Conservation (phyloP, 2,329 filamentous ascomycete genomes). For the Trichophyton verrucosum region DNA sequence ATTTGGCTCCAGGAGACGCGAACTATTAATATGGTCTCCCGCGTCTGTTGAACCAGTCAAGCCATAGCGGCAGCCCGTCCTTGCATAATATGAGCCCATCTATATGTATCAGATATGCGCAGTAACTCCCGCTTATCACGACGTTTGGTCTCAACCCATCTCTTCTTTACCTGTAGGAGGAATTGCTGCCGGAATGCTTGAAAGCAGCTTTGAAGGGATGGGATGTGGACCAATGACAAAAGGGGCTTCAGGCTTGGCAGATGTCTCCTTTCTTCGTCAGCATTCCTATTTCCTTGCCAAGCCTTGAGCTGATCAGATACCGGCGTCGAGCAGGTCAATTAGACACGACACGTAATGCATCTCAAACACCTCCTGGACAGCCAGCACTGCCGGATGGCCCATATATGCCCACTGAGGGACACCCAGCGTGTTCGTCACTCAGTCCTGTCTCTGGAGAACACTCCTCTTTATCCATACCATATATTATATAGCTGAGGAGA, state of each 20-base stretch:
- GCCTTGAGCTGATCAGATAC: not conserved
- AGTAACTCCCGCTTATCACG: too few relatives aligned
- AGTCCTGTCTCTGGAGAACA: not conserved
- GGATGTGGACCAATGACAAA: not conserved
- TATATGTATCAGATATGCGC: too few relatives aligned
- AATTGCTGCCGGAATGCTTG: too few relatives aligned
- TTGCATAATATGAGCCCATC: not conserved
- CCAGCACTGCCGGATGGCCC: not conserved
- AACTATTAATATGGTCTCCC: not conserved
- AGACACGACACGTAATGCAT: conserved; percentile 1
- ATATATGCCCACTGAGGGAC: not conserved
- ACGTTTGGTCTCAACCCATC: too few relatives aligned
- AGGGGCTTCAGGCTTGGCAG: not conserved
- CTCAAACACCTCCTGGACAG: not conserved
- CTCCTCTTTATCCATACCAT: not conserved
- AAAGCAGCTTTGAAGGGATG: too few relatives aligned
- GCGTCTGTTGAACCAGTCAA: not conserved
- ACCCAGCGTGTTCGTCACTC: not conserved
- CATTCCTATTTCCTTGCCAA: not conserved
- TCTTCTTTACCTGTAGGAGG: too few relatives aligned
- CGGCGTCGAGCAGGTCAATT: not conserved
- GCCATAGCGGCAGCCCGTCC: not conserved
- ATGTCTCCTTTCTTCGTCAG: not conserved
- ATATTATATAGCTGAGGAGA: not conserved
- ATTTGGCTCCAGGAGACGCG: not conserved